These are phyloP conservation scores for Kalanchoe fedtschenkoi DNA, from an alignment of 164 flowering plant species.

Conservation along the genomic window DNA sequence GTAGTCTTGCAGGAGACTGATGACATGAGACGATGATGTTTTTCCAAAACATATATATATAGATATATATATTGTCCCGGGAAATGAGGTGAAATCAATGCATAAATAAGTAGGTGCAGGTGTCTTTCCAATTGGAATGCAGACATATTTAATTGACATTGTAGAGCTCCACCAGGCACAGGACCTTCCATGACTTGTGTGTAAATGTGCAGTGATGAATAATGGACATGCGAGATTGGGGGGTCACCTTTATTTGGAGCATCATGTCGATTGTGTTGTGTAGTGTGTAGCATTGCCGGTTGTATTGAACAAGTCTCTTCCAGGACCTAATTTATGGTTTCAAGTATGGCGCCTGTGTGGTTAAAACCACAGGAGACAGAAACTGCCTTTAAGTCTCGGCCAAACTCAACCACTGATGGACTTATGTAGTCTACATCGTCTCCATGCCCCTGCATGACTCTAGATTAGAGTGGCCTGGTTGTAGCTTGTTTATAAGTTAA, in stretches of 20 bases:
- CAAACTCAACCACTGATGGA: slow-evolving; percentile 47
- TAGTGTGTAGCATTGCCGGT: neutral
- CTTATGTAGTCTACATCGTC: slow-evolving; percentile 57
- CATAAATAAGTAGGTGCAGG: neutral
- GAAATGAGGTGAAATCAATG: neutral
- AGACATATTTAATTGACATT: neutral
- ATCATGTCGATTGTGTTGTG: neutral
- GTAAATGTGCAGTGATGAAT: neutral
- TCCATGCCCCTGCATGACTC: slow-evolving; percentile 68
- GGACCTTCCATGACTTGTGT: neutral
- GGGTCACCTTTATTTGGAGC: neutral
- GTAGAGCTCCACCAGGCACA: neutral
- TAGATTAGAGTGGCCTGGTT: neutral
- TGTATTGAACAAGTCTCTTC: neutral
- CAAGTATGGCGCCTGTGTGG: slow-evolving; percentile 84
- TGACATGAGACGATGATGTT: slow-evolving; percentile 3
- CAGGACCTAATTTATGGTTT: slow-evolving; percentile 16
- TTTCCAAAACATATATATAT: neutral
- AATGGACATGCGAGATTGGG: neutral
- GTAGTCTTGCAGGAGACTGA: neutral
- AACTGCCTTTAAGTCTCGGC: slow-evolving; percentile 43
- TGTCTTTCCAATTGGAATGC: neutral
- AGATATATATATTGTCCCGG: too few species aligned
- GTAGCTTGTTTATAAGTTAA: neutral
- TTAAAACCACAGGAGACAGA: slow-evolving; percentile 90